Conservation (phyloP, 2,329 filamentous ascomycete species). For the Monilinia fructicola region DNA sequence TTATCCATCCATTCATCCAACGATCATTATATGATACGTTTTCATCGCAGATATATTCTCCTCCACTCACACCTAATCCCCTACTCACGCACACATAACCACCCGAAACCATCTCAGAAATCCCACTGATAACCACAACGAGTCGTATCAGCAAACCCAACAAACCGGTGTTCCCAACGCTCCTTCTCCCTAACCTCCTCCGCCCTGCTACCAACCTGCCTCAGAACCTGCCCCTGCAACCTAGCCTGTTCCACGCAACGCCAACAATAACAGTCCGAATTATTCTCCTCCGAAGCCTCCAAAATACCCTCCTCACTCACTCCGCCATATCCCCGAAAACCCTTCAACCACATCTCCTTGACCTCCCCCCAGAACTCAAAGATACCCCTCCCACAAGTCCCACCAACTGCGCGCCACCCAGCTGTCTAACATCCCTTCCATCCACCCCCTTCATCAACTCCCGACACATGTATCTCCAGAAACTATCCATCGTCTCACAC, state of each 20-base stretch:
- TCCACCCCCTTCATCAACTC: background rate
- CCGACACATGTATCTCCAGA: constrained; percentile 4
- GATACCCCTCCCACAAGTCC: background rate
- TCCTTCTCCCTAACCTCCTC: background rate
- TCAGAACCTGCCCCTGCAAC: background rate
- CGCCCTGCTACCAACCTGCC: background rate
- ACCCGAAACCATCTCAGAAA: background rate
- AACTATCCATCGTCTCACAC: background rate
- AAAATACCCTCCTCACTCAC: background rate
- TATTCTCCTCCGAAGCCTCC: background rate
- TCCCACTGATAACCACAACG: constrained; percentile 4
- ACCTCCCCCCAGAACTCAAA: background rate
- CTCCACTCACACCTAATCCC: background rate
- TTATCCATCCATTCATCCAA: background rate
- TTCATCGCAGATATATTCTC: background rate
- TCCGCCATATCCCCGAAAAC: background rate
- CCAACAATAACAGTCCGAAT: background rate
- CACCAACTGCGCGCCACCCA: background rate
- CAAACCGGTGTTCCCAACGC: background rate
- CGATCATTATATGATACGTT: background rate
- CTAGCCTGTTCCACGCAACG: too few species aligned
- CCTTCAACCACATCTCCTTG: background rate
- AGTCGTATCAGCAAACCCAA: background rate
- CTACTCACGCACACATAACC: too few species aligned
- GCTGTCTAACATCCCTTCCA: background rate